Base-by-base conservation (phyloP, 2,329 filamentous ascomycete species). In the Hypoxylon sp. region DNA sequence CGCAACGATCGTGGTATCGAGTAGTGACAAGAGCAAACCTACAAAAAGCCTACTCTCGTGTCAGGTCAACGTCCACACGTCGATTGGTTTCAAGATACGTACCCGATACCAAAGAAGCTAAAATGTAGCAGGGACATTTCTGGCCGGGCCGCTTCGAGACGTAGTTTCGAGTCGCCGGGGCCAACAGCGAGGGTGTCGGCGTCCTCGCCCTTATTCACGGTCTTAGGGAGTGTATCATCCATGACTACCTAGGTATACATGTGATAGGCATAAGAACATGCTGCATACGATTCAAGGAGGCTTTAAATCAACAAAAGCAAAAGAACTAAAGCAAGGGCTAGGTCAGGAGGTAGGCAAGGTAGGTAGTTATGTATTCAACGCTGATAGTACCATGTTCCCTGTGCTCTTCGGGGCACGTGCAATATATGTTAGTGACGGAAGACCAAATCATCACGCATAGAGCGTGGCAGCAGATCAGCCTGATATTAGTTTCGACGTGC, bases 1-100 rank as follows among this genome's bases (percentile, higher is more conserved):
- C 1, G 86, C 85, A 1, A 89, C 83, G 37, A 89, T 87, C 3
- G 85, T 85, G 1, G 83, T 82, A 71, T 88, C 86, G n/a, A 87
- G 72, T 68, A 87, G 81, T 26, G 86, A 84, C 49, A 89, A 79
- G 55, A 87, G 85, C 0, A 88, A 78, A 2, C 85, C 85, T 5
- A 83, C 73, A 19, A 78, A 81, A 13, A 85, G 74, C 15, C 83
- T 87, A 41, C 1, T 30, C 13, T 26, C 10, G 15, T 48, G 58
- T 70, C n/a, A 70, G 62, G 44, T 11, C 32, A 50, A 46, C 4
- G 22, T 22, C 17, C 41, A 17, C 15, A 43, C 26, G n/a, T 37
- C 26, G 15, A 37, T 46, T 6, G 32, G 37, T 54, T 24, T 15
- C 41, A 41, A 22, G 43, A 3, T 6, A 67, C 66, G 22, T 57